Evolutionary conservation across 2,329 filamentous ascomycete species (phyloP), one percentile per base, ranked within the genome.

Genomic region (Aspergillus transmontanensis): DNA sequence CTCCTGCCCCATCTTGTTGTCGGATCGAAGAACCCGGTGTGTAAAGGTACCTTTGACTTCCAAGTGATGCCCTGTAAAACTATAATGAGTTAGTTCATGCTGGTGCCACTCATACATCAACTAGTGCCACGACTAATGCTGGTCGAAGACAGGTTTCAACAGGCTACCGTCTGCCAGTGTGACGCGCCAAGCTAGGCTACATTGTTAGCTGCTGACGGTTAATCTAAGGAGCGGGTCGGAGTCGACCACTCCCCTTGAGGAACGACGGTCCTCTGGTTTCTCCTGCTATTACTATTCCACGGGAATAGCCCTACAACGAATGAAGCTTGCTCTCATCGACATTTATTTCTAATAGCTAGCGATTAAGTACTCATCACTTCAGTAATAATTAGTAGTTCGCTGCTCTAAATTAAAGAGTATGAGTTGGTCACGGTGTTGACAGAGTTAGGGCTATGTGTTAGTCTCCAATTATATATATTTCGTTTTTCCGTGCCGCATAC

Each of bases 171-270:
- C 41, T 56, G 30, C n/a, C 48, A 51, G 48, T 60, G 41, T 57
- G 26, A 62, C 51, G 16, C 51, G 53, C 51, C 51, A 45, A 57
- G 57, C 51, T 51, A 57, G 57, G 30, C 57, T 51, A 48, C 60
- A 59, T 54, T 30, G 9, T 23, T 48, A 51, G 53, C 34, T 55
- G 45, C 32, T 16, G 23, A 41, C 39, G 23, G 50, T 43, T 28
- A 51, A 53, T 61, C 34, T 34, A 61, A 12, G 6, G 48, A 36
- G 51, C 51, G 51, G 51, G 34, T 46, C 45, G 4, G 39, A 14
- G 11, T 36, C 51, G 30, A 39, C 51, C 32, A 32, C 34, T 28
- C 28, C 10, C 21, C 21, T 21, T 21, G 10, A 30, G 30, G 51
- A 12, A 32, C 39, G 11, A 23, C n/a, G 10, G 16, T 26, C n/a